Evolutionary conservation across 345 rosid genomes (phyloP).

Genomic region (Arabidopsis suecica): DNA sequence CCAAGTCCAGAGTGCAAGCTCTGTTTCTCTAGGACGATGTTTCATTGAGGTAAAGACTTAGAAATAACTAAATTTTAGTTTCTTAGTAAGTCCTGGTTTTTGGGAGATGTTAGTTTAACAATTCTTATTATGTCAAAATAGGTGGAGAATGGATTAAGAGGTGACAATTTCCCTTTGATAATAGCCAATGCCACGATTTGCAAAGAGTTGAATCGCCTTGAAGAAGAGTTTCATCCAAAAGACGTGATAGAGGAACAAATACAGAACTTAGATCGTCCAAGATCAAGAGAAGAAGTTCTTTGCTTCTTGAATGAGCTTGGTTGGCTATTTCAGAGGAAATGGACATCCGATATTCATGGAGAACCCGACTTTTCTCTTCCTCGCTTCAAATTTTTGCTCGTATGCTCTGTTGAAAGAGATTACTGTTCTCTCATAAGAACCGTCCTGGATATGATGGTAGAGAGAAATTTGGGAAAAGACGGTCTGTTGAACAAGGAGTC

Average conservation of each 20-base stretch:
- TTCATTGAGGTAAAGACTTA: constrained; percentile 71
- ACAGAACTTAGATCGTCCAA: constrained; percentile 50
- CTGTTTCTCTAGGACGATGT: constrained; percentile 64
- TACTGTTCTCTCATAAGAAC: constrained; percentile 61
- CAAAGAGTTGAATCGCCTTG: constrained; percentile 75
- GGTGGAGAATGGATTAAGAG: constrained; percentile 90
- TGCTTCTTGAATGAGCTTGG: constrained; percentile 89
- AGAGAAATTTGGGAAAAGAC: constrained; percentile 50
- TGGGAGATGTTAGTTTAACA: constrained; percentile 12
- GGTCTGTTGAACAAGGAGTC: constrained; percentile 52
- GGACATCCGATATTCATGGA: constrained; percentile 33
- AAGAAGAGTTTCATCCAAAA: constrained; percentile 61
- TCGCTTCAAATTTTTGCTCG: constrained; percentile 74
- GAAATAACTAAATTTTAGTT: background rate
- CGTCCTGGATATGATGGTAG: constrained; percentile 67
- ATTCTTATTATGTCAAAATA: constrained; percentile 41
- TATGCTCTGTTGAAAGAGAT: constrained; percentile 79
- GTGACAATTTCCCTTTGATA: constrained; percentile 80
- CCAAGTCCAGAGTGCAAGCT: constrained; percentile 47
- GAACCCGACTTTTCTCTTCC: constrained; percentile 53
- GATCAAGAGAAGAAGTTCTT: constrained; percentile 69
- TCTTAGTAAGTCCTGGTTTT: constrained; percentile 3
- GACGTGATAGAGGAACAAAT: constrained; percentile 51
- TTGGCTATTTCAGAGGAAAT: constrained; percentile 78
- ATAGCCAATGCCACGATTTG: constrained; percentile 77